Conservation (phyloP, 805 yeast genomes). For the Lipomyces orientalis region DNA sequence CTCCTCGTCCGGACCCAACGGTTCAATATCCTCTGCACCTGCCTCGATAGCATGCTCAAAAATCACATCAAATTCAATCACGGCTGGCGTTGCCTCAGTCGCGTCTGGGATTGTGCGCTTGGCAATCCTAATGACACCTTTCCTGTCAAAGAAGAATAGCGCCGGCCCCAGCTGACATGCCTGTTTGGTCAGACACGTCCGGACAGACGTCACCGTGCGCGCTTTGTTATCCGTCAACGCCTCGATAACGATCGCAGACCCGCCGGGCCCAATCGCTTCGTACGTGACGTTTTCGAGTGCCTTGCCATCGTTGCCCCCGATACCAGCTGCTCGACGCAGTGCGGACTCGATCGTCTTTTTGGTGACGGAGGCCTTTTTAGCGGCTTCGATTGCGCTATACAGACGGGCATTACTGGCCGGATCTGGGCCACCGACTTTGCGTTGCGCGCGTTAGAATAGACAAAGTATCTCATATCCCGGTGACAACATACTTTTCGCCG, state of each 20-base stretch:
- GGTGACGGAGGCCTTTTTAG: slow-evolving; percentile 74
- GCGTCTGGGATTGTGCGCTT: slow-evolving; percentile 42
- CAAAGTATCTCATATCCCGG: too few relatives aligned
- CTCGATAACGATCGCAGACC: slow-evolving; percentile 83
- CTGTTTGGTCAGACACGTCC: slow-evolving; percentile 70
- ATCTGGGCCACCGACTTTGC: slow-evolving; percentile 66
- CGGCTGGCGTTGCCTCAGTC: slow-evolving; percentile 13
- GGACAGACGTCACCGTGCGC: slow-evolving; percentile 75
- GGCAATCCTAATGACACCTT: slow-evolving; percentile 62
- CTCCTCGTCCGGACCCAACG: slow-evolving; percentile 35
- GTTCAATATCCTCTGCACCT: slow-evolving; percentile 66
- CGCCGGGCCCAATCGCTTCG: slow-evolving; percentile 94
- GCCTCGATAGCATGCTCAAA: slow-evolving; percentile 75
- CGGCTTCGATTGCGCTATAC: slow-evolving; percentile 76
- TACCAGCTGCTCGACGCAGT: slow-evolving; percentile 81
- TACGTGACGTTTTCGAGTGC: slow-evolving; percentile 64
- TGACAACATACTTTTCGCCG: slow-evolving; percentile 57
- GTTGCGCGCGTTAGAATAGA: not conserved
- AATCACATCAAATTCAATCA: slow-evolving; percentile 60
- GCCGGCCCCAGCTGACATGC: slow-evolving; percentile 77
- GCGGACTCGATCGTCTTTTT: slow-evolving; percentile 89
- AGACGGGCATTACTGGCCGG: slow-evolving; percentile 63
- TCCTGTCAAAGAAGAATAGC: slow-evolving; percentile 72
- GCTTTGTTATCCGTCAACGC: slow-evolving; percentile 89
- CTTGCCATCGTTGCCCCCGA: slow-evolving; percentile 50